A percentile compares a stretch with the other conserved stretches of the same genome.
phyloP scores from a whole-genome alignment of 352 stramenopile species.

The Phytophthora sp. region DNA sequence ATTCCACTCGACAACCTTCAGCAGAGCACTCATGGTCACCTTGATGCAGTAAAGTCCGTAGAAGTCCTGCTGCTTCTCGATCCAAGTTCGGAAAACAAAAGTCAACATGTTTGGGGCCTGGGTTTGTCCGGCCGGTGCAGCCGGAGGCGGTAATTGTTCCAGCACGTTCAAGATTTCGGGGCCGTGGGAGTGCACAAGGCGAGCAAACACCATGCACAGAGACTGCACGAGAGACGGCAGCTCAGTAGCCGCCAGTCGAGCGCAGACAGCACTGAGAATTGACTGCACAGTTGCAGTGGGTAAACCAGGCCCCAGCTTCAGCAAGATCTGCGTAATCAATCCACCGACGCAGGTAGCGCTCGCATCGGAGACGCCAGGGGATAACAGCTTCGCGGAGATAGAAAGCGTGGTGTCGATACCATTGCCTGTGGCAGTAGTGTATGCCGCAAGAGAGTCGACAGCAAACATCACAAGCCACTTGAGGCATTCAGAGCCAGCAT shows the following conservation, averaged over 20 bases:
- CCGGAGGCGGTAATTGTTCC: constrained; percentile 65
- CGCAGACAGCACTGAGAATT: constrained; percentile 73
- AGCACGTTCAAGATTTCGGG: constrained; percentile 70
- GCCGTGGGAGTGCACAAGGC: constrained; percentile 78
- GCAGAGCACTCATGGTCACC: constrained; percentile 76
- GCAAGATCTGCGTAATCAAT: constrained; percentile 81
- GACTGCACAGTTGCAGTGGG: constrained; percentile 73
- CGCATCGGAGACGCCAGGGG: constrained; percentile 68
- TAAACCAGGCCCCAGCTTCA: constrained; percentile 66
- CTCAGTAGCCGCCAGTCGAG: constrained; percentile 67
- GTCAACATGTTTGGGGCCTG: constrained; percentile 64
- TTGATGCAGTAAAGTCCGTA: constrained; percentile 88
- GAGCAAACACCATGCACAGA: constrained; percentile 84
- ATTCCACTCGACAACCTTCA: constrained; percentile 81
- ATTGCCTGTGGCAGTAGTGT: constrained; percentile 45
- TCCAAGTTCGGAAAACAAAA: constrained; percentile 85
- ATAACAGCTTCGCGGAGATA: constrained; percentile 74
- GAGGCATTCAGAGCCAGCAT: constrained; percentile 75
- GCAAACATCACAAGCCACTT: constrained; percentile 88
- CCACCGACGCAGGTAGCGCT: constrained; percentile 77
- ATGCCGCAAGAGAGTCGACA: constrained; percentile 63
- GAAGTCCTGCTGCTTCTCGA: constrained; percentile 85
- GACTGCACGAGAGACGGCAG: constrained; percentile 81
- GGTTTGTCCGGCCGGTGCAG: constrained; percentile 10
- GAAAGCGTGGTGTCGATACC: constrained; percentile 76